Evolutionary conservation across 257 asterid genomes (phyloP).

Genomic region (Thymus quinquecostatus): DNA sequence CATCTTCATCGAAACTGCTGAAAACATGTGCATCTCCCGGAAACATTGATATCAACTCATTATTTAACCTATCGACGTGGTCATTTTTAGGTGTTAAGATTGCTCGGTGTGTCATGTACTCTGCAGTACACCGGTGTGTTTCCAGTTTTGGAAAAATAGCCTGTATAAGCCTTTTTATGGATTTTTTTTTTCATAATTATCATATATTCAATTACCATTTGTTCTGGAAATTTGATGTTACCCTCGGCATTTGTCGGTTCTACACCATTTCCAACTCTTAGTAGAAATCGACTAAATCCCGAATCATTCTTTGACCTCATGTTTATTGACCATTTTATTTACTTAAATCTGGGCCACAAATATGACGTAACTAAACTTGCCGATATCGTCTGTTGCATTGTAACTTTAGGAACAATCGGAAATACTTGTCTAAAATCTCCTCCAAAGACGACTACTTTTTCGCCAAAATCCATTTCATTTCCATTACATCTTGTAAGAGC

Average conservation of each 20-base stretch:
- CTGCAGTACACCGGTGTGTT: background rate
- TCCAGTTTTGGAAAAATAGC: background rate
- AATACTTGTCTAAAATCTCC: background rate
- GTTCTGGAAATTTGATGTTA: background rate
- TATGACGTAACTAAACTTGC: constrained; percentile 1
- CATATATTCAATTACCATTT: background rate
- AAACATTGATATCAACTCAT: no score
- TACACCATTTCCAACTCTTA: background rate
- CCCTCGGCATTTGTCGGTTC: background rate
- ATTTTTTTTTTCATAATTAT: background rate
- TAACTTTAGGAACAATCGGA: background rate
- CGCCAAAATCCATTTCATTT: no score
- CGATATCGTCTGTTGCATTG: background rate
- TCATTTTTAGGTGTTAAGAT: no score
- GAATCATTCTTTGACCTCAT: background rate
- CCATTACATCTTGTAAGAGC: no score
- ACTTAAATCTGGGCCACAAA: background rate
- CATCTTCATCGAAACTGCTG: no score
- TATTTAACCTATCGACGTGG: no score
- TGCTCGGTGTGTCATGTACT: background rate
- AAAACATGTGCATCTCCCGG: no score
- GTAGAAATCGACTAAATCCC: background rate
- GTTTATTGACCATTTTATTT: background rate
- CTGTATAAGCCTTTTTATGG: background rate
- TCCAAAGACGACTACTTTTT: background rate